Conservation (phyloP, 305 asterid genomes). For the Coffea humblotiana region DNA sequence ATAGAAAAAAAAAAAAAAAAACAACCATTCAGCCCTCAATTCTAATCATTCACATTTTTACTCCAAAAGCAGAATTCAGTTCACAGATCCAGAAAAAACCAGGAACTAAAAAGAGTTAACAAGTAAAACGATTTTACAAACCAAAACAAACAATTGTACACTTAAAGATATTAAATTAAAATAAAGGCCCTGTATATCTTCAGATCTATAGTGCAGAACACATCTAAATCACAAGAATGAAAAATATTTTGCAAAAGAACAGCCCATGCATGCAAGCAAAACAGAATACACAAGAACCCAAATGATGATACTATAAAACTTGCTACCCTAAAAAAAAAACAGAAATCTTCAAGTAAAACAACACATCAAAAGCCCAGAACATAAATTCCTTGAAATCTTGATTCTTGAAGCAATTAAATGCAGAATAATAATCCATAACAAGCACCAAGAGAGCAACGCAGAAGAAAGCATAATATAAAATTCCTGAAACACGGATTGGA, state of each 20-base stretch:
- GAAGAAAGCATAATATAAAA: neutral
- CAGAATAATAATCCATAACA: neutral
- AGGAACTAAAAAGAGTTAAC: neutral
- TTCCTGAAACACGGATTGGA: neutral
- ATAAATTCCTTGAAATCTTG: neutral
- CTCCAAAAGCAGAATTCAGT: neutral
- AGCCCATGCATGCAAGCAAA: slow-evolving; percentile 7
- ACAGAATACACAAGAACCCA: neutral
- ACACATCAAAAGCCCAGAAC: neutral
- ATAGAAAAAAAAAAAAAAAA: neutral
- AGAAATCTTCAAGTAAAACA: neutral
- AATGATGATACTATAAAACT: neutral
- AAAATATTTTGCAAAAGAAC: neutral
- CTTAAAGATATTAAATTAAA: neutral
- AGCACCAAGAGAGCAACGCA: neutral
- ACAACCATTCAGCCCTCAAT: neutral
- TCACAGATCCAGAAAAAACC: neutral
- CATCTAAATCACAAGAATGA: neutral
- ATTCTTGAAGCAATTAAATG: neutral
- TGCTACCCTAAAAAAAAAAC: neutral
- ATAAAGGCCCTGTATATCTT: neutral
- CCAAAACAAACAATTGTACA: neutral
- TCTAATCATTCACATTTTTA: neutral
- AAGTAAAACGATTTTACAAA: neutral
- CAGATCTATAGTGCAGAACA: neutral